These are phyloP conservation scores for Tuber calosporum DNA, from an alignment of 495 filamentous ascomycete genomes.

Conservation along the genomic window DNA sequence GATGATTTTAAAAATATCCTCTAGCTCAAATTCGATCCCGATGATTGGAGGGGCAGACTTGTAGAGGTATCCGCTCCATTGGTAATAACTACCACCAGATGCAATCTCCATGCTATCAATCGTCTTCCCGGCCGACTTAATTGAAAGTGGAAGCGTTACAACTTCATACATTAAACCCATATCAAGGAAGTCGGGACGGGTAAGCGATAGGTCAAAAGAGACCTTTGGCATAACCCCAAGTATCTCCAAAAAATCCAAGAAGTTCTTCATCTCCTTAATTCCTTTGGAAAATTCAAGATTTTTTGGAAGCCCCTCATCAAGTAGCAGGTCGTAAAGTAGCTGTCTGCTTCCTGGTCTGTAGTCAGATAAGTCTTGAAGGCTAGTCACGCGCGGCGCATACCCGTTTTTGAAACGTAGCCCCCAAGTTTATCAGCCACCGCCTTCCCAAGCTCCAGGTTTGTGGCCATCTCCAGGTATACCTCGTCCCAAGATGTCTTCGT, in stretches of 20 bases:
- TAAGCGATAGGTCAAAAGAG: slow-evolving; percentile 43
- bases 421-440: slow-evolving; percentile 73
- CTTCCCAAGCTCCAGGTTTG: slow-evolving; percentile 67
- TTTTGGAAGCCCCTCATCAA: slow-evolving; percentile 55
- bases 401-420: slow-evolving; percentile 62
- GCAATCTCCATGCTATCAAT: not conserved
- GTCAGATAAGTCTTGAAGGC: not conserved
- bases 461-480: slow-evolving; percentile 77
- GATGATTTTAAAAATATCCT: slow-evolving; percentile 83
- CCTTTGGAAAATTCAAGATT: slow-evolving; percentile 69
- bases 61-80: slow-evolving; percentile 72
- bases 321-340: slow-evolving; percentile 57
- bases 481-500: slow-evolving; percentile 56
- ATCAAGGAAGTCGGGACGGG: slow-evolving; percentile 52
- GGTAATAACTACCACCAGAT: not conserved
- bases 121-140: slow-evolving; percentile 21
- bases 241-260: slow-evolving; percentile 71
- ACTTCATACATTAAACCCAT: slow-evolving; percentile 84
- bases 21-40: slow-evolving; percentile 87
- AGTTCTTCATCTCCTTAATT: slow-evolving; percentile 66
- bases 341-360: slow-evolving; percentile 45
- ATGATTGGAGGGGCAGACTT: slow-evolving; percentile 79
- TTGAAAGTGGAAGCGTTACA: slow-evolving; percentile 56
- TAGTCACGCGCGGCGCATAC: slow-evolving; percentile 40
- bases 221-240: slow-evolving; percentile 57